Evolutionary conservation across 2,329 filamentous ascomycete species (phyloP).

Genomic region (Fusarium sp.): DNA sequence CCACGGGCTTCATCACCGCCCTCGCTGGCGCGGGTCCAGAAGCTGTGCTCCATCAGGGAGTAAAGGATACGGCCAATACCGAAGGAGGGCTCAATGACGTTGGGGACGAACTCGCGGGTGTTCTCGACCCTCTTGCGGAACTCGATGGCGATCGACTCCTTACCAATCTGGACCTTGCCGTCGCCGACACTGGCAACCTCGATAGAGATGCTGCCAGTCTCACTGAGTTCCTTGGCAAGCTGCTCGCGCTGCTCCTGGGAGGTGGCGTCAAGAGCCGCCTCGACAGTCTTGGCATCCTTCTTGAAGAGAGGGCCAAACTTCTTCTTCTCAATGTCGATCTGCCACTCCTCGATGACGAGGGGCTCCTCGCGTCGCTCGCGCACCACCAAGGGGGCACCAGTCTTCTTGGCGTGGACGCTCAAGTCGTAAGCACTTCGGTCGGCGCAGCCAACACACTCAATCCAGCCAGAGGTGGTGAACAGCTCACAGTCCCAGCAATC

Average conservation of each 20-base stretch:
- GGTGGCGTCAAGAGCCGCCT: constrained; percentile 80
- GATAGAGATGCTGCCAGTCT: constrained; percentile 80
- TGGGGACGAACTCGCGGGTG: constrained; percentile 90
- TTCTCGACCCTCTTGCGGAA: constrained; percentile 86
- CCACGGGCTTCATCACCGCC: constrained; percentile 80
- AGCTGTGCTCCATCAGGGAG: constrained; percentile 92
- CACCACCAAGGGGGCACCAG: constrained; percentile 86
- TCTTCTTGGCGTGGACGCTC: constrained; percentile 92
- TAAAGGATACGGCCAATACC: constrained; percentile 96
- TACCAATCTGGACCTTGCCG: constrained; percentile 82
- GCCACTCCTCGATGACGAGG: constrained; percentile 85
- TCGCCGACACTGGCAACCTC: constrained; percentile 75
- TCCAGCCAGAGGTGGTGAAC: constrained; percentile 92
- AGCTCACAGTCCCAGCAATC: constrained; percentile 99
- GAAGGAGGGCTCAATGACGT: constrained; percentile 97
- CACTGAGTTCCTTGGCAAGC: constrained; percentile 78
- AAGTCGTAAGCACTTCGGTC: constrained; percentile 96
- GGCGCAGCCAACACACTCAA: constrained; percentile 97
- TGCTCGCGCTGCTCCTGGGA: constrained; percentile 85
- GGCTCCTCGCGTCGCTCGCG: constrained; percentile 85
- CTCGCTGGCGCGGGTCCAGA: constrained; percentile 82
- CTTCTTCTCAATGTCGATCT: constrained; percentile 91
- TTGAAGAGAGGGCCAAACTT: constrained; percentile 96
- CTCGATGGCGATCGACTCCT: constrained; percentile 85
- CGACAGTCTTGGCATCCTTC: constrained; percentile 89